Evolutionary conservation across 805 yeast species (phyloP).

Genomic region (Kuraishia floccosa): DNA sequence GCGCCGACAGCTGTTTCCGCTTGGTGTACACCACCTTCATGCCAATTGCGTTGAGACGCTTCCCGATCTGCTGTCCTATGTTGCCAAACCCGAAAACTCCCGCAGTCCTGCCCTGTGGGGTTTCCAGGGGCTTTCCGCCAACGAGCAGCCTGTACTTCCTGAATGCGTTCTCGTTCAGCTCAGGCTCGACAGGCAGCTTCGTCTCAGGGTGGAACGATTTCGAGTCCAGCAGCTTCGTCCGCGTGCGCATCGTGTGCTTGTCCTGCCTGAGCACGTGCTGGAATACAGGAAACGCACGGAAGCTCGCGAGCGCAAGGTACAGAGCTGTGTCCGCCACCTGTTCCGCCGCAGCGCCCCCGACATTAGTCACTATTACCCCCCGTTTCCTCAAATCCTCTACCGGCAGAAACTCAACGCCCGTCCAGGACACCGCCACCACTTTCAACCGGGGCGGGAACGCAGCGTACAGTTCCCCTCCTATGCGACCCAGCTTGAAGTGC

Average conservation of each 20-base stretch:
- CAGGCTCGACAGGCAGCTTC: conserved; percentile 21
- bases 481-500: conserved; percentile 22
- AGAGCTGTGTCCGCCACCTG: conserved; percentile 58
- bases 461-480: conserved; percentile 27
- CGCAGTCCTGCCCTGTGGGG: conserved; percentile 40
- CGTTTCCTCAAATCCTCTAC: conserved; percentile 23
- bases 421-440: conserved; percentile 41
- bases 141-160: conserved; percentile 28
- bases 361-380: conserved; percentile 17
- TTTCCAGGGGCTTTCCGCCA: conserved; percentile 23
- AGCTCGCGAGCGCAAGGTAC: conserved; percentile 41
- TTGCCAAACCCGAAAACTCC: conserved; percentile 52
- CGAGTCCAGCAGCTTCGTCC: conserved; percentile 18
- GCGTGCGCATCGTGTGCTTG: conserved; percentile 27
- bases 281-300: conserved; percentile 35
- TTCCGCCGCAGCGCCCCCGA: conserved; percentile 34
- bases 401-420: conserved; percentile 46
- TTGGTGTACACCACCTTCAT: conserved; percentile 50
- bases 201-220: conserved; percentile 17
- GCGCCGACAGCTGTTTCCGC: conserved; percentile 23
- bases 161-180: conserved; percentile 4
- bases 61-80: conserved; percentile 45
- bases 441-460: conserved; percentile 32
- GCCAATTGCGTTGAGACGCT: conserved; percentile 37
- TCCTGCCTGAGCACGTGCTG: conserved; percentile 16